phyloP scores from a whole-genome alignment of 306 rosid genomes.

The Morella rubra region DNA sequence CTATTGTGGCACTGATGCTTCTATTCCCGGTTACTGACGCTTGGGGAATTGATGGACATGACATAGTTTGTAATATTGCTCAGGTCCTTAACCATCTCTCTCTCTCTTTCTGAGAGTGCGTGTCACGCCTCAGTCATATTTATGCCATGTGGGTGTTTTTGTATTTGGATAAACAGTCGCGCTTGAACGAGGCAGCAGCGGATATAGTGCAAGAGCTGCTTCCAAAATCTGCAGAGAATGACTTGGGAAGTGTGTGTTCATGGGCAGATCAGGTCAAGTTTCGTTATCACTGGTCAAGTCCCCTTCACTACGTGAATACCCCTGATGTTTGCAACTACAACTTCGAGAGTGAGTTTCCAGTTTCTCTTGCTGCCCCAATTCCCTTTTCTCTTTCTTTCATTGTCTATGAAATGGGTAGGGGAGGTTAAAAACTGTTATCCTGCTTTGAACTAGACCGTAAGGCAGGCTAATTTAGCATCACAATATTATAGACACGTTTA shows the following conservation, averaged over 20 bases:
- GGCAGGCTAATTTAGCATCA: background rate
- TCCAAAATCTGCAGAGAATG: slow-evolving; percentile 51
- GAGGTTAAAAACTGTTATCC: background rate
- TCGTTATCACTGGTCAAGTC: slow-evolving; percentile 64
- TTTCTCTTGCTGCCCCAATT: background rate
- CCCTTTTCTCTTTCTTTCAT: background rate
- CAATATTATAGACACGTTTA: background rate
- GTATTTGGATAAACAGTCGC: slow-evolving; percentile 34
- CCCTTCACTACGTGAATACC: slow-evolving; percentile 76
- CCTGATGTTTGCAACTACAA: slow-evolving; percentile 67
- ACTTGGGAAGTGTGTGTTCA: slow-evolving; percentile 55
- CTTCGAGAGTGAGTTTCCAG: slow-evolving; percentile 40
- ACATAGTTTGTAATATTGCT: slow-evolving; percentile 63
- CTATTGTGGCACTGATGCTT: slow-evolving; percentile 30
- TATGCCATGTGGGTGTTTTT: background rate
- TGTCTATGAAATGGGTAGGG: background rate
- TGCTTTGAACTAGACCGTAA: background rate
- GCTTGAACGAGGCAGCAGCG: slow-evolving; percentile 53
- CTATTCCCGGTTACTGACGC: slow-evolving; percentile 47
- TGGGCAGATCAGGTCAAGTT: slow-evolving; percentile 73
- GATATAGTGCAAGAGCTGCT: slow-evolving; percentile 63
- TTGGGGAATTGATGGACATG: slow-evolving; percentile 81
- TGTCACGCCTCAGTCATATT: background rate
- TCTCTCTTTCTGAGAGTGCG: background rate
- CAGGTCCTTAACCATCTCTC: slow-evolving; percentile 40